Evolutionary conservation across 2,329 filamentous ascomycete genomes (phyloP).

Genomic region (Xylariaceae sp.): DNA sequence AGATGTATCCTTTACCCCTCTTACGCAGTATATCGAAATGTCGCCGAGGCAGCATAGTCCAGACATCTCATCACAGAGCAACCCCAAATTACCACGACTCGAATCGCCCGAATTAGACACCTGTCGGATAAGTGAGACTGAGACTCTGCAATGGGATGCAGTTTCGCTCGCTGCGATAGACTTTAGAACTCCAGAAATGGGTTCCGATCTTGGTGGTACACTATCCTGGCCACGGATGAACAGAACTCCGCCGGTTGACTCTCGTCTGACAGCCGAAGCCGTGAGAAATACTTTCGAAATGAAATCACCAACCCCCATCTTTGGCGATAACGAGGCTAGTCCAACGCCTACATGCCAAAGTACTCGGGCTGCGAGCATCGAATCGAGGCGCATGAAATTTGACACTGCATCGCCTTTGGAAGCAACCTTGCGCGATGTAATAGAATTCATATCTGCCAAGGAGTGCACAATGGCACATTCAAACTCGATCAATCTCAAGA

Average conservation of each 20-base stretch:
- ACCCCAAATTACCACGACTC: background rate
- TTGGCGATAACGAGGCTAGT: background rate
- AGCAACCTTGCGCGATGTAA: background rate
- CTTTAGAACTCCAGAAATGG: background rate
- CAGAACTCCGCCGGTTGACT: background rate
- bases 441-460: background rate
- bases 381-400: background rate
- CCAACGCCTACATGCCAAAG: background rate
- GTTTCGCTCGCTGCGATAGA: background rate
- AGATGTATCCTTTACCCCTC: background rate
- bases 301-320: background rate
- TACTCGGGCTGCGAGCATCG: background rate
- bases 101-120: background rate
- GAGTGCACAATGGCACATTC: background rate
- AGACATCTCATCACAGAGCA: background rate
- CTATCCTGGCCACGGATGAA: background rate
- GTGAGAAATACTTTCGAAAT: background rate
- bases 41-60: background rate
- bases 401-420: background rate
- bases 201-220: background rate
- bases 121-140: background rate
- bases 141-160: background rate
- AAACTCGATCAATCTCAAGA: background rate
- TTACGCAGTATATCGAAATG: background rate
- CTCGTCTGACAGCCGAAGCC: background rate